Base-by-base conservation (phyloP, 1,284 basidiomycete species). In the Cutaneotrichosporon mucoides region DNA sequence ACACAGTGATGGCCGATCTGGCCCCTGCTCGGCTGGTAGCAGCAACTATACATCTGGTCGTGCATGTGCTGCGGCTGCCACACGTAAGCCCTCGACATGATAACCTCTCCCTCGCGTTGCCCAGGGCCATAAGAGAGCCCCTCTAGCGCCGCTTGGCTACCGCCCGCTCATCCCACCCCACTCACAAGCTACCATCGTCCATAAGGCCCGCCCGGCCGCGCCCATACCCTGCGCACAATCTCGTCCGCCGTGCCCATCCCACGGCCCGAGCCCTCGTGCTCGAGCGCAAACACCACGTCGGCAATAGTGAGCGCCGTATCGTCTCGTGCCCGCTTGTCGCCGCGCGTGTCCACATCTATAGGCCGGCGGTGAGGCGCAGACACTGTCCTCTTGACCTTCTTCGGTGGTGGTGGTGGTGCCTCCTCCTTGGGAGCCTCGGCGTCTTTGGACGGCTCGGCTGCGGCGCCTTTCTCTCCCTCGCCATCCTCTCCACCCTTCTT, bases 251-350 rank as follows among this genome's bases (percentile, higher is more conserved):
- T 60, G 2, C 70, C 73, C 55, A 68, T 61, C 0, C 68, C 73
- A n/a, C 61, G 63, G 2, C 67, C 69, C 9, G 61, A 36, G 2
- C 66, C 68, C 34, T 72, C 71, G 57, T 67, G 66, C 53, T 75
- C 73, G 45, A 76, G 55, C n/a, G 71, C 75, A 61, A 75, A 76
- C 34, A 71, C 56, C 41, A 75, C 44, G 58, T 76, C 75, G 13
- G 67, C 64, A 37, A 71, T 34, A 8, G 75, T 75, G 10, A 76
- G 55, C 5, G 67, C 72, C 40, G 61, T 61, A 54, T 75, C 72
- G 61, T 75, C 75, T 33, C 61, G 49, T 0, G 71, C 65, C 46
- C 50, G 60, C 56, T 44, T 60, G 53, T 64, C 62, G 36, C 60
- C 60, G 3, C 38, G 37, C 12, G 43, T 15, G n/a, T 62, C 58